Conservation (phyloP, 2,329 filamentous ascomycete genomes). For the Stylonectria norvegica region DNA sequence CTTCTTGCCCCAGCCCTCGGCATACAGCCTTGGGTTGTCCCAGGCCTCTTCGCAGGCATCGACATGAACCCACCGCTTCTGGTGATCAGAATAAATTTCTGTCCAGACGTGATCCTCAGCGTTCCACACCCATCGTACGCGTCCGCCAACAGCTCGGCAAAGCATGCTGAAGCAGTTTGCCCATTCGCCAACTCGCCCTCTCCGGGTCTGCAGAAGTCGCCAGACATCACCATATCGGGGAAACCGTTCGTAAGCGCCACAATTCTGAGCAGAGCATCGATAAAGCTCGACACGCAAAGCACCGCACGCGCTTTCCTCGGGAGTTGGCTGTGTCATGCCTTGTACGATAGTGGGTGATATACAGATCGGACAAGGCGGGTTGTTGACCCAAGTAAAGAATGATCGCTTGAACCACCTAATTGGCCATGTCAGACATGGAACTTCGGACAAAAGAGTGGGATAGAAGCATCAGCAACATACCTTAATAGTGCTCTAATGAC, state of each 20-base stretch:
- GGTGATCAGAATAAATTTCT: conserved; percentile 92
- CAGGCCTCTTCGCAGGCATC: conserved; percentile 92
- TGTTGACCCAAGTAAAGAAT: conserved; percentile 97
- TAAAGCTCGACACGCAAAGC: conserved; percentile 88
- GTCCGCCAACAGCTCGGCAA: conserved; percentile 83
- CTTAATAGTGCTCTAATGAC: conserved; percentile 83
- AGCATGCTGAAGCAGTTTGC: conserved; percentile 99
- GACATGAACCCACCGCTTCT: conserved; percentile 93
- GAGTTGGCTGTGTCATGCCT: conserved; percentile 79
- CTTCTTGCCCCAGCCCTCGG: conserved; percentile 93
- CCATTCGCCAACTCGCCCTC: conserved; percentile 91
- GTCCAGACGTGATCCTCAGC: conserved; percentile 97
- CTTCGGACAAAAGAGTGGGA: not conserved
- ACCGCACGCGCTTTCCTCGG: conserved; percentile 85
- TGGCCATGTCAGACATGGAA: conserved; percentile 18
- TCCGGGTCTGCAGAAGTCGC: conserved; percentile 79
- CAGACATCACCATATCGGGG: conserved; percentile 95
- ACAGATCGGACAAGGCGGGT: conserved; percentile 81
- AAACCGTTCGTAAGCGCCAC: conserved; percentile 80
- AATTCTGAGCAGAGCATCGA: conserved; percentile 73
- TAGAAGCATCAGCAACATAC: conserved; percentile 49
- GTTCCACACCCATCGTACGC: conserved; percentile 98
- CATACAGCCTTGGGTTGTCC: conserved; percentile 90
- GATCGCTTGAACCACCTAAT: conserved; percentile 81
- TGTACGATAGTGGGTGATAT: conserved; percentile 76